A percentile compares a stretch with the other conserved stretches of the same genome.
Conservation (phyloP, 345 rosid genomes). For the Arabidopsis thaliana region DNA sequence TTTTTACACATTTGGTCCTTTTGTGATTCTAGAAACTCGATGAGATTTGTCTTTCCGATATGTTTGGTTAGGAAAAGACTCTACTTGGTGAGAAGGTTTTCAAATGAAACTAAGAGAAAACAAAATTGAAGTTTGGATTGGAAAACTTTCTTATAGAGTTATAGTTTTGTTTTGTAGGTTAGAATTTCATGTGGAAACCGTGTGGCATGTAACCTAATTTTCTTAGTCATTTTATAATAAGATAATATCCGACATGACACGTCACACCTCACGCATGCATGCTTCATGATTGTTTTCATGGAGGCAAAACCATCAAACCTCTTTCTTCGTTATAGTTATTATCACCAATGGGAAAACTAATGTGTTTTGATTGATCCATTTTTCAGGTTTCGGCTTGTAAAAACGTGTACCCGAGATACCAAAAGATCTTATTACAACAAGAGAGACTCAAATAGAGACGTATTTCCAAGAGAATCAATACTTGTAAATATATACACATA, state of each 20-base stretch:
- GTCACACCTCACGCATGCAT: slow-evolving; percentile 49
- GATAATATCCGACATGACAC: slow-evolving; percentile 32
- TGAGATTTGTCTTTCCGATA: neutral
- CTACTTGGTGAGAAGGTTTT: neutral
- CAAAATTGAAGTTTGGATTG: slow-evolving; percentile 4
- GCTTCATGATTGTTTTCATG: slow-evolving; percentile 40
- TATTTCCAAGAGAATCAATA: slow-evolving; percentile 7
- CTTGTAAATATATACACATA: slow-evolving; percentile 29
- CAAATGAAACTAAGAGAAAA: slow-evolving; percentile 9
- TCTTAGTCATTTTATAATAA: neutral
- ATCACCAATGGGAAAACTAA: neutral
- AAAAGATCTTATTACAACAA: slow-evolving; percentile 60
- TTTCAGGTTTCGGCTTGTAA: slow-evolving; percentile 90
- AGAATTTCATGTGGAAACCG: slow-evolving; percentile 36
- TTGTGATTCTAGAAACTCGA: slow-evolving; percentile 31
- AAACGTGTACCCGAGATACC: slow-evolving; percentile 77
- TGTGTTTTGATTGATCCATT: slow-evolving; percentile 3
- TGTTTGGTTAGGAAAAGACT: slow-evolving; percentile 10
- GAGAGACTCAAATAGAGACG: slow-evolving; percentile 57
- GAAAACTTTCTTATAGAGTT: slow-evolving; percentile 1
- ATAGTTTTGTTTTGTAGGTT: slow-evolving; percentile 19
- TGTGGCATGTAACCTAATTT: slow-evolving; percentile 36
- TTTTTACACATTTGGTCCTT: slow-evolving; percentile 14
- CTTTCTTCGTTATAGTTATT: neutral
- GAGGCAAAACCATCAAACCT: neutral